Evolutionary conservation across 306 rosid species (phyloP).

Genomic region (Mimosa bimucronata): DNA sequence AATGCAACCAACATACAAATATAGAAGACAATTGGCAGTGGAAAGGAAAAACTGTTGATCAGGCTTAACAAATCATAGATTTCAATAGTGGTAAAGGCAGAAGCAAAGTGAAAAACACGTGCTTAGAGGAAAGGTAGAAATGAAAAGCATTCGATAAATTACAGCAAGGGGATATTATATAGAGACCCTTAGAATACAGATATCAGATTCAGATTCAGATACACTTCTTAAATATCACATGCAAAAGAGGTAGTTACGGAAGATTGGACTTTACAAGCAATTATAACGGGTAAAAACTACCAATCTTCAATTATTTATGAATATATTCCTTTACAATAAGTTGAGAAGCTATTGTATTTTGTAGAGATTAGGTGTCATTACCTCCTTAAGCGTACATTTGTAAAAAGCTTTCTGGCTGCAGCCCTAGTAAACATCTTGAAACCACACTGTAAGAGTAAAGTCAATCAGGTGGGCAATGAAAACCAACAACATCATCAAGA

Average conservation of each 20-base stretch:
- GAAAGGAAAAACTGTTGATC: neutral
- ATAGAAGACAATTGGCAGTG: neutral
- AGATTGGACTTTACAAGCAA: neutral
- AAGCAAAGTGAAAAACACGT: too few species aligned
- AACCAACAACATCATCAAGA: slow-evolving; percentile 12
- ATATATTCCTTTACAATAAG: slow-evolving; percentile 7
- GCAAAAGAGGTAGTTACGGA: slow-evolving; percentile 7
- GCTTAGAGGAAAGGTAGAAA: neutral
- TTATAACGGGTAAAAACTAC: neutral
- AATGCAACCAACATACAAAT: neutral
- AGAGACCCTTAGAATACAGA: neutral
- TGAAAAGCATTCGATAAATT: neutral
- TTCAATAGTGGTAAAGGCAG: too few species aligned
- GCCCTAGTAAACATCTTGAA: slow-evolving; percentile 96
- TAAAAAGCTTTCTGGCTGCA: slow-evolving; percentile 90
- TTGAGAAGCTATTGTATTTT: slow-evolving; percentile 28
- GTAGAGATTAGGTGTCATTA: slow-evolving; percentile 34
- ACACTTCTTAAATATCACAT: neutral
- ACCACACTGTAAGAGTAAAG: slow-evolving; percentile 72
- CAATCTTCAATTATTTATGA: neutral
- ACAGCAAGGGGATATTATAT: neutral
- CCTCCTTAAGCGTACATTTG: slow-evolving; percentile 86
- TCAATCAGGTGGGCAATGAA: slow-evolving; percentile 32
- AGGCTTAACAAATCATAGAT: neutral
- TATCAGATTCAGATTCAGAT: too few species aligned